Base-by-base conservation (phyloP, 2,329 filamentous ascomycete genomes). In the Westerdykella sp. region DNA sequence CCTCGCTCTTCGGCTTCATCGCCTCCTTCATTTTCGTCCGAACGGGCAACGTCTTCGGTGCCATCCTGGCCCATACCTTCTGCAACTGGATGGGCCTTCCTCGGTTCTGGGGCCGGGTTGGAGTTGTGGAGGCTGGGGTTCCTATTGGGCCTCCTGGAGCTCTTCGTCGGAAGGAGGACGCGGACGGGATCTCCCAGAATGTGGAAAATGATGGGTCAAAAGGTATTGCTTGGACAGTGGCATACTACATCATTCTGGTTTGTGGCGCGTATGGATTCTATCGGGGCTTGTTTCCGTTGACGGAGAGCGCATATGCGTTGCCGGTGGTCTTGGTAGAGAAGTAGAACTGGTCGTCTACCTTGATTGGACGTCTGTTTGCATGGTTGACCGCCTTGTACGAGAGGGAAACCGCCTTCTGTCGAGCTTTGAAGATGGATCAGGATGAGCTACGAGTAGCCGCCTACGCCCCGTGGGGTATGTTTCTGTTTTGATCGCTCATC, bases 61-160 rank as follows among this genome's bases (percentile, higher is more conserved):
- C 84, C 25, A 82, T 91, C 41, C 61, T 83, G 15, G 83, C 87
- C 5, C 93, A 98, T 61, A 77, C 80, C 9, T 93, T 97, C 62
- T 98, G 93, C 71, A 98, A 98, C 63, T 85, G 79, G 72, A 86
- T 90, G 77, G 93, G 93, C 6, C 71, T 97, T 39, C 93, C 93
- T 16, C 78, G 89, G 6, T 69, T 97, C 45, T 95, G 86, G 82
- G 91, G 93, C 1, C 73, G 78, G 7, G 79, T 96, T 3, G 78
- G 72, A 9, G 62, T 68, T 21, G 30, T 32, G 30, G 63, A 83
- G 55, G 78, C 68, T 4, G 66, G 62, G 3, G 62, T 70, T 22
- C 65, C 66, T 13, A 66, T 70, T 12, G 63, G 67, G 6, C 61
- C 63, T 6, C 56, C 63, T 14, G 56, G 51, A 23, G 51, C 50